Percentiles rank a stretch among this genome's conserved stretches.
Conservation (phyloP, 1,139 yeast genomes). For the Hemisphaericaspora subhashii region DNA sequence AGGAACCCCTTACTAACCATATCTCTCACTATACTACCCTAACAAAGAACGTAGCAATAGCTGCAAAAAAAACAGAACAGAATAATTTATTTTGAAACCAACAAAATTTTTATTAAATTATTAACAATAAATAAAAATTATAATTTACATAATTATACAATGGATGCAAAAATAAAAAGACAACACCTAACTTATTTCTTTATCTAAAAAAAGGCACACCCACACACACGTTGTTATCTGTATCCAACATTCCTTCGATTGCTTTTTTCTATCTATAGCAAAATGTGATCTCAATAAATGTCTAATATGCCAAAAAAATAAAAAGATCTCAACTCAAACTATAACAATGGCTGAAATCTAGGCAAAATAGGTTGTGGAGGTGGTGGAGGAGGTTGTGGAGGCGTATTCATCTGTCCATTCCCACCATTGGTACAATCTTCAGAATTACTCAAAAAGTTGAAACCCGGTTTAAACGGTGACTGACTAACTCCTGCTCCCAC, state of each 20-base stretch:
- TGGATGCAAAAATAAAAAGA: not conserved
- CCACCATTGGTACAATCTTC: slow-evolving; percentile 12
- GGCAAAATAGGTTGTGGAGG: slow-evolving; percentile 34
- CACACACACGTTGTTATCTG: too few species aligned
- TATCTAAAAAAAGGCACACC: not conserved
- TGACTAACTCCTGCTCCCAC: slow-evolving; percentile 20
- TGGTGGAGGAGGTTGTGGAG: slow-evolving; percentile 22
- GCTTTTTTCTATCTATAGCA: too few species aligned
- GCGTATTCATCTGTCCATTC: too few species aligned
- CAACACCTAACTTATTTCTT: not conserved
- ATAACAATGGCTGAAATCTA: slow-evolving; percentile 39
- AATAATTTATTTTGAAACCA: too few species aligned
- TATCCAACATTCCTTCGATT: not conserved
- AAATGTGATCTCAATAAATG: too few species aligned
- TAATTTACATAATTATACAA: not conserved
- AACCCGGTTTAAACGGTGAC: slow-evolving; percentile 11
- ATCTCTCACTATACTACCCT: not conserved
- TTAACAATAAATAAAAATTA: not conserved
- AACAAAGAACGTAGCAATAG: too few species aligned
- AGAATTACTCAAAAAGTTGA: slow-evolving; percentile 13
- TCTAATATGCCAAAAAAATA: not conserved
- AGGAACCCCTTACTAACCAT: not conserved
- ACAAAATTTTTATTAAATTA: not conserved
- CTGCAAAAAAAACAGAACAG: not conserved
- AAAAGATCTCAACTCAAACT: slow-evolving; percentile 1